These are phyloP conservation scores for Dendrocalamus sinicus DNA, from an alignment of 176 grass and related monocot species.

Conservation along the genomic window DNA sequence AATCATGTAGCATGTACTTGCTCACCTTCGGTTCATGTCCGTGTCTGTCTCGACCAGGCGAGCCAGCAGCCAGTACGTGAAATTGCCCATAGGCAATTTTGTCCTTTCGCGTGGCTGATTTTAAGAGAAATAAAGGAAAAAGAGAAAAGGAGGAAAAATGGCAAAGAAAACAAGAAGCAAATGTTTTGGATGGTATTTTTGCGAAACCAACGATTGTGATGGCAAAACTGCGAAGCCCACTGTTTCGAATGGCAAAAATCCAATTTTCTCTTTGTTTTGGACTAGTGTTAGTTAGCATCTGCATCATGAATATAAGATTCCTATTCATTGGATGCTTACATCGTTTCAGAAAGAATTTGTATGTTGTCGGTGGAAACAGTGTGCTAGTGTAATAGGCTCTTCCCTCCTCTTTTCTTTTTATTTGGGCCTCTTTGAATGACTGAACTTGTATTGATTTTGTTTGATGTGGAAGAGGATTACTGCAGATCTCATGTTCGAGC, in stretches of 20 bases:
- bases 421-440: neutral
- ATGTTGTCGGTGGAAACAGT: neutral
- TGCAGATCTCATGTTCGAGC: neutral
- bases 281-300: neutral
- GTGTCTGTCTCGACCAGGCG: neutral
- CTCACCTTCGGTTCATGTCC: neutral
- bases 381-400: neutral
- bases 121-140: no score
- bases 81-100: no score
- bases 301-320: neutral
- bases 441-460: neutral
- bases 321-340: neutral
- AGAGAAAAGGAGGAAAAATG: no score
- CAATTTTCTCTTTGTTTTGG: no score
- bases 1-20: neutral
- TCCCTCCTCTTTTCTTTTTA: neutral
- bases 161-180: no score
- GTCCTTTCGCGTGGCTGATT: no score
- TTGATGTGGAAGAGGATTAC: neutral
- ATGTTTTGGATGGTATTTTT: no score
- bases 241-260: no score
- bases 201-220: no score
- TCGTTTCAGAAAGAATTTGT: slow-evolving; percentile 1
- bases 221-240: no score
- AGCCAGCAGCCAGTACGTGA: no score